Evolutionary conservation across 768 basidiomycete genomes (phyloP).

Genomic region (Sistotremastrum suecicum): DNA sequence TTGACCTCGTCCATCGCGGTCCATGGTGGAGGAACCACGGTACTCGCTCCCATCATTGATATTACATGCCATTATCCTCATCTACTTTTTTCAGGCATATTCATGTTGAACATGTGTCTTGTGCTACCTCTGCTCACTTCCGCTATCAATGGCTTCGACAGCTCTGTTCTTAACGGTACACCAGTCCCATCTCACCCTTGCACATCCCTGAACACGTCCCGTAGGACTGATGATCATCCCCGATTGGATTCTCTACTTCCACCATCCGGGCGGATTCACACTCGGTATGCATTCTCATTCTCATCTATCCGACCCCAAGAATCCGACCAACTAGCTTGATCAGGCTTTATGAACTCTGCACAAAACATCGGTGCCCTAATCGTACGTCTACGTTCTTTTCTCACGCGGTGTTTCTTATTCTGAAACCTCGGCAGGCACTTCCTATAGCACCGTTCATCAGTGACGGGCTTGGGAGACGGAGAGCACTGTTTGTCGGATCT

Average conservation of each 20-base stretch:
- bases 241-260: slow-evolving; percentile 45
- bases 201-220: background rate
- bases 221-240: slow-evolving; percentile 55
- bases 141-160: slow-evolving; percentile 52
- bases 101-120: slow-evolving; percentile 43
- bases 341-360: slow-evolving; percentile 52
- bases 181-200: background rate
- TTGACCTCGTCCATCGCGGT: slow-evolving; percentile 44
- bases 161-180: slow-evolving; percentile 47
- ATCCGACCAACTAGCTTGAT: slow-evolving; percentile 1
- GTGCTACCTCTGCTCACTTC: slow-evolving; percentile 52
- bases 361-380: slow-evolving; percentile 43
- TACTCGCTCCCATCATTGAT: slow-evolving; percentile 12
- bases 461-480: slow-evolving; percentile 47
- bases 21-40: slow-evolving; percentile 51
- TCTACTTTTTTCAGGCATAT: slow-evolving; percentile 28
- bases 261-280: slow-evolving; percentile 33
- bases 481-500: slow-evolving; percentile 45
- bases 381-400: slow-evolving; percentile 18
- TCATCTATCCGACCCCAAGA: background rate
- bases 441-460: slow-evolving; percentile 49
- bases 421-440: slow-evolving; percentile 26
- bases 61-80: background rate
- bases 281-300: slow-evolving; percentile 23
- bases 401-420: background rate